phyloP scores from a whole-genome alignment of 768 basidiomycete species.

The Sistotremastrum niveocremeum region DNA sequence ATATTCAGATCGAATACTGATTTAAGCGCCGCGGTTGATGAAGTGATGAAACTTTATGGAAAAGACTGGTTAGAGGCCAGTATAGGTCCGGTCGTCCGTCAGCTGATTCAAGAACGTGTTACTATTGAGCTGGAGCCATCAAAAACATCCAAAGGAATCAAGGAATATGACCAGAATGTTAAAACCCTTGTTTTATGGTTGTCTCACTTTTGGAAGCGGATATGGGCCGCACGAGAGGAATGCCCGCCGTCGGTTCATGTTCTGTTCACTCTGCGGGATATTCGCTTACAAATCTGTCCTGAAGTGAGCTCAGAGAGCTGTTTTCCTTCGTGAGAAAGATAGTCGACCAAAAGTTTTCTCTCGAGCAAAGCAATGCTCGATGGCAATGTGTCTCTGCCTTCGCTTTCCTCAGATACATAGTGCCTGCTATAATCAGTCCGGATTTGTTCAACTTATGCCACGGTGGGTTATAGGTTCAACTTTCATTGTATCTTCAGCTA shows the following conservation, averaged over 20 bases:
- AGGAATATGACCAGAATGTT: slow-evolving; percentile 52
- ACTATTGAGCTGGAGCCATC: slow-evolving; percentile 74
- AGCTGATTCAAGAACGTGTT: slow-evolving; percentile 57
- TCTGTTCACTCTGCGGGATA: slow-evolving; percentile 3
- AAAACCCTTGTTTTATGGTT: slow-evolving; percentile 68
- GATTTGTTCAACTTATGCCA: slow-evolving; percentile 69
- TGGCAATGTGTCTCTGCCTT: slow-evolving; percentile 84
- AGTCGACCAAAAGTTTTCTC: slow-evolving; percentile 40
- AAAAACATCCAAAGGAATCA: slow-evolving; percentile 44
- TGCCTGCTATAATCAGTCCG: slow-evolving; percentile 81
- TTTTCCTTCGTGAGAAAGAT: slow-evolving; percentile 59
- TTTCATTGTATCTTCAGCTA: slow-evolving; percentile 4
- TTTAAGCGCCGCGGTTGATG: neutral
- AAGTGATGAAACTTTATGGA: slow-evolving; percentile 63
- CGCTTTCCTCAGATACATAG: slow-evolving; percentile 79
- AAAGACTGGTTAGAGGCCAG: slow-evolving; percentile 67
- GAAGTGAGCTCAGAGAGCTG: slow-evolving; percentile 58
- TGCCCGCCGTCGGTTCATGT: slow-evolving; percentile 54
- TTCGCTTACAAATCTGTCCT: slow-evolving; percentile 1
- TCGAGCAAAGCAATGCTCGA: slow-evolving; percentile 42
- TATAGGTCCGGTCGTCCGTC: slow-evolving; percentile 56
- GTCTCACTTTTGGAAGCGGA: slow-evolving; percentile 66
- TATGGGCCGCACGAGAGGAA: slow-evolving; percentile 56
- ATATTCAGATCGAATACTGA: no score
- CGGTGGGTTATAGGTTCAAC: slow-evolving; percentile 28